Evolutionary conservation across 192 early-diverging fungal genomes (phyloP).

Genomic region (Chytriomyces confervae): DNA sequence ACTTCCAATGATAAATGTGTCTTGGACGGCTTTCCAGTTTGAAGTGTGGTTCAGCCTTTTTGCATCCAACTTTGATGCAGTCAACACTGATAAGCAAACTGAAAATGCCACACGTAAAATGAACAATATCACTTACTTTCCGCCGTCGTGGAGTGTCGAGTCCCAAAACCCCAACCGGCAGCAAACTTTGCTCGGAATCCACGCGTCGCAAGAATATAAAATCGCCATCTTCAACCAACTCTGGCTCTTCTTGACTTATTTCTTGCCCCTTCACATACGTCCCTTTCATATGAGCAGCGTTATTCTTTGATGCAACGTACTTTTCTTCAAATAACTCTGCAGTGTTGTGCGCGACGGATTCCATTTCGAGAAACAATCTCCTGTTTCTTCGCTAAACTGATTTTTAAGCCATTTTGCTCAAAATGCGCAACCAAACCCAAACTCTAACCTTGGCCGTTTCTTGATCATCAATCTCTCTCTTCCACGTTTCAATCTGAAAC

Average conservation of each 20-base stretch:
- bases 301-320: background rate
- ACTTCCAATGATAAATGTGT: constrained; percentile 15
- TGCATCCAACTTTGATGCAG: background rate
- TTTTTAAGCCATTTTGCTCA: constrained; percentile 9
- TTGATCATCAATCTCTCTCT: background rate
- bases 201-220: constrained; percentile 8
- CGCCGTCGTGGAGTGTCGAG: background rate
- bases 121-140: too few relatives aligned
- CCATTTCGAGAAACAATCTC: constrained; percentile 43
- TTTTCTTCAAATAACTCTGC: constrained; percentile 38
- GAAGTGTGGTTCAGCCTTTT: background rate
- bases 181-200: background rate
- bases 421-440: constrained; percentile 11
- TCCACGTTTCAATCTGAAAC: constrained; percentile 2
- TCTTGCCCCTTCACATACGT: background rate
- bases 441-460: background rate
- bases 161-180: constrained; percentile 12
- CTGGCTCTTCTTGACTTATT: background rate
- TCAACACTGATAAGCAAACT: too few relatives aligned
- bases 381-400: constrained; percentile 36
- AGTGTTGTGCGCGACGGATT: constrained; percentile 28
- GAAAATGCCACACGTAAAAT: too few relatives aligned
- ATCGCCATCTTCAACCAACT: constrained; percentile 13
- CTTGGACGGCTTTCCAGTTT: constrained; percentile 20
- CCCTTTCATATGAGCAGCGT: constrained; percentile 23